Conservation (phyloP, 2,329 filamentous ascomycete species). For the Exophiala lecanii-corni region DNA sequence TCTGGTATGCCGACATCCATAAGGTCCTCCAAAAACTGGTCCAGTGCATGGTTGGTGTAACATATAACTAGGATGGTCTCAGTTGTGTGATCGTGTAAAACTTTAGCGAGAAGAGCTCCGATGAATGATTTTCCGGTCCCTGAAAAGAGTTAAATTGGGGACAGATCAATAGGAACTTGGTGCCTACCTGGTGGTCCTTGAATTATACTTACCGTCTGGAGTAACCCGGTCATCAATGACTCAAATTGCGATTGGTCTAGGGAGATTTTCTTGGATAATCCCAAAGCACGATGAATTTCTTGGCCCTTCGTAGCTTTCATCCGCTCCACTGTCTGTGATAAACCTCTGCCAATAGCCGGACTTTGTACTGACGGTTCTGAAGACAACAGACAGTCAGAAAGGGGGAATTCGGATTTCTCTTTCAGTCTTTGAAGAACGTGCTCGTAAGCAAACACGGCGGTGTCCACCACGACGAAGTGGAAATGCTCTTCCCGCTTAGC, state of each 20-base stretch:
- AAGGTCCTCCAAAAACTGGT: conserved; percentile 59
- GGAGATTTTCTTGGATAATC: conserved; percentile 30
- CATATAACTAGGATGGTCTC: conserved; percentile 47
- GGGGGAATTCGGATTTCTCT: conserved; percentile 21
- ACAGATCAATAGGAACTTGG: neutral
- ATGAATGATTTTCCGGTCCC: conserved; percentile 56
- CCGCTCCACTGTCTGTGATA: conserved; percentile 1
- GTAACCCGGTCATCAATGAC: conserved; percentile 54
- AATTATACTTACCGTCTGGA: conserved; percentile 54
- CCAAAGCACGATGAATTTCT: conserved; percentile 25
- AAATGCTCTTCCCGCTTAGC: conserved; percentile 31
- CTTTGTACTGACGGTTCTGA: conserved; percentile 5
- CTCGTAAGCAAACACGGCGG: conserved; percentile 63
- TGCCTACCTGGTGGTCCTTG: conserved; percentile 71
- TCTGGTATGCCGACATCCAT: conserved; percentile 45
- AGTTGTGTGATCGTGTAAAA: conserved; percentile 30
- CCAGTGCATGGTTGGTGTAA: conserved; percentile 52
- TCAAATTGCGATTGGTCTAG: conserved; percentile 53
- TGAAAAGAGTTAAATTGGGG: too few relatives aligned
- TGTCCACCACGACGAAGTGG: conserved; percentile 42
- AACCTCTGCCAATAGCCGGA: neutral
- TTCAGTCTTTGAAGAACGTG: conserved; percentile 59
- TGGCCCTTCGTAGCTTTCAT: conserved; percentile 12
- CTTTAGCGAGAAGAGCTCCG: conserved; percentile 36
- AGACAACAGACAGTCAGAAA: conserved; percentile 2